Percentiles rank a stretch among this genome's conserved stretches.
Conservation (phyloP, 2,329 filamentous ascomycete species). For the Alternaria longipes region DNA sequence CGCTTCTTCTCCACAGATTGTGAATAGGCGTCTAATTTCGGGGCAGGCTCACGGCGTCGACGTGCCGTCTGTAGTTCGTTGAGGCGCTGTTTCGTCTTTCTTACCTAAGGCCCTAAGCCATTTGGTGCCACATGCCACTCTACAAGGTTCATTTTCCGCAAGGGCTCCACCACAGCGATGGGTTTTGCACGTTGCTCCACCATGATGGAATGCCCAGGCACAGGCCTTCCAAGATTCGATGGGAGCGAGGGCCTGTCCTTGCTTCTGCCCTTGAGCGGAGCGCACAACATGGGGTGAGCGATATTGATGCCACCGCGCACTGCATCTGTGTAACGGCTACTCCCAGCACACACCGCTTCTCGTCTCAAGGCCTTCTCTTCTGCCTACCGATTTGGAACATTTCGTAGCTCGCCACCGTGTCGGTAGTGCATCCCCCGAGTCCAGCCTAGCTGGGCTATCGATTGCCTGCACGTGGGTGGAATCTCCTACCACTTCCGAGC, state of each 20-base stretch:
- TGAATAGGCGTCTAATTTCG: conserved; percentile 13
- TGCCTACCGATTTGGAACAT: neutral
- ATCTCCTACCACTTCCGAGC: neutral
- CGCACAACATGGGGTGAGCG: conserved; percentile 33
- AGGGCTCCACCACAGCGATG: conserved; percentile 21
- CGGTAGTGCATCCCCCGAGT: conserved; percentile 20
- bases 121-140: conserved; percentile 20
- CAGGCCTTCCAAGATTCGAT: conserved; percentile 18
- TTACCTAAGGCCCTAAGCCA: conserved; percentile 22
- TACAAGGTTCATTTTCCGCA: conserved; percentile 2
- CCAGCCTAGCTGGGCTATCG: neutral
- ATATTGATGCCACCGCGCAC: conserved; percentile 46
- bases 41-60: conserved; percentile 7
- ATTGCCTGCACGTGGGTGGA: neutral
- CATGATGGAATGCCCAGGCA: conserved; percentile 32
- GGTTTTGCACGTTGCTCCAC: conserved; percentile 32
- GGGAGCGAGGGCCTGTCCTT: conserved; percentile 21
- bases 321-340: conserved; percentile 38
- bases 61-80: conserved; percentile 14
- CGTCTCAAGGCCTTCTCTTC: conserved; percentile 18
- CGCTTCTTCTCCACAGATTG: too few species aligned
- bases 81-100: conserved; percentile 10
- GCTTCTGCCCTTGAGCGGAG: conserved; percentile 13
- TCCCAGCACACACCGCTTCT: conserved; percentile 43
- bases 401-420: conserved; percentile 26